These are phyloP conservation scores for Cnidoscolus chayamansa DNA, from an alignment of 441 rosid species.

Conservation along the genomic window DNA sequence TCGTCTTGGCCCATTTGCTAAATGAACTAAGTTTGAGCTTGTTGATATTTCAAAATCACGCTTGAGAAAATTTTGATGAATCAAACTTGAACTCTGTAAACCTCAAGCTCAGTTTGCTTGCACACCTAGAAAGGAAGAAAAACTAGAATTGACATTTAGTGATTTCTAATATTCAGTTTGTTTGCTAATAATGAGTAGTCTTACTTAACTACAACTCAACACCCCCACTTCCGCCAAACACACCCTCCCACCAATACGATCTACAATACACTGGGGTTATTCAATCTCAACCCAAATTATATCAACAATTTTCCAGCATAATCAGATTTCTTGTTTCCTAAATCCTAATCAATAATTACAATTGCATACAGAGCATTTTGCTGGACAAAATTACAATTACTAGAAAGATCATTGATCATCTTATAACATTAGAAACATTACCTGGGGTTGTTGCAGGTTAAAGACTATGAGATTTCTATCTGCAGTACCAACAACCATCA, in stretches of 20 bases:
- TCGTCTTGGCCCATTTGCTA: no score
- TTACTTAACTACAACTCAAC: background rate
- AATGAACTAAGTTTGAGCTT: no score
- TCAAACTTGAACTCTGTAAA: no score
- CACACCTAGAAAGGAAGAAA: background rate
- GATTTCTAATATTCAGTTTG: background rate
- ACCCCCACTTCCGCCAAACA: no score
- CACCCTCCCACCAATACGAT: background rate
- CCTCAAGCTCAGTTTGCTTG: no score
- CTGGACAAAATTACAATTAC: background rate
- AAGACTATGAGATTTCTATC: constrained; percentile 81
- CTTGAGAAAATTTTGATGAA: no score
- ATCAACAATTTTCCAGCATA: background rate
- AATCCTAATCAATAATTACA: no score
- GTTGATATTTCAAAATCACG: no score
- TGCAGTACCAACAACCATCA: constrained; percentile 97
- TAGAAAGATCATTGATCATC: background rate
- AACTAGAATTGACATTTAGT: background rate
- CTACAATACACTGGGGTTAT: no score
- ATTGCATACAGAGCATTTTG: background rate
- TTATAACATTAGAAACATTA: constrained; percentile 23
- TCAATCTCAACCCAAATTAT: constrained; percentile 6
- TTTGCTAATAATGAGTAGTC: background rate
- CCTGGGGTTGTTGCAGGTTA: constrained; percentile 94
- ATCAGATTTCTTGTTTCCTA: background rate